Evolutionary conservation across 2,329 filamentous ascomycete species (phyloP).

Genomic region (Blastomyces parvus): DNA sequence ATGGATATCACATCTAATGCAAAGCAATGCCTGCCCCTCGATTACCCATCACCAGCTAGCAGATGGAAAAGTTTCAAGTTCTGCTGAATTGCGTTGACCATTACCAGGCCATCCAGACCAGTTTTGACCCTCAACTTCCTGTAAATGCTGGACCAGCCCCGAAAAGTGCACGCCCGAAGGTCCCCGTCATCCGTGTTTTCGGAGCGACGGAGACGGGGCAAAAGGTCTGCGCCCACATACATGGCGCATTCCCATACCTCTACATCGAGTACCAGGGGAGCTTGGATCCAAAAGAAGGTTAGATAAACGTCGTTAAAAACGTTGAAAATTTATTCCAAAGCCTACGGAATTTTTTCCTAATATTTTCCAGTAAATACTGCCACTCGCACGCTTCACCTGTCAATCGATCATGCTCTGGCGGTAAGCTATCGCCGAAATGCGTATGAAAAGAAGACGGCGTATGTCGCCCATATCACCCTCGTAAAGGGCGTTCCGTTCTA

Average conservation of each 20-base stretch:
- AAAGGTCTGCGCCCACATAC: conserved; percentile 91
- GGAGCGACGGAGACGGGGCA: conserved; percentile 90
- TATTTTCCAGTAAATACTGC: conserved; percentile 56
- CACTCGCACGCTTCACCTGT: conserved; percentile 67
- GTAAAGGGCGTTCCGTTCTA: conserved; percentile 95
- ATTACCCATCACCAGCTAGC: conserved; percentile 13
- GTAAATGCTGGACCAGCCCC: conserved; percentile 52
- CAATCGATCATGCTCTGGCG: conserved; percentile 83
- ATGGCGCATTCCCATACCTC: conserved; percentile 93
- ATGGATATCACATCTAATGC: background rate
- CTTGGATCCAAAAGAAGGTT: conserved; percentile 58
- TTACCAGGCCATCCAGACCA: conserved; percentile 72
- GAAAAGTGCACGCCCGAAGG: conserved; percentile 55
- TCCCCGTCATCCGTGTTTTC: conserved; percentile 84
- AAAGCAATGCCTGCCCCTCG: background rate
- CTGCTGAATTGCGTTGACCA: conserved; percentile 93
- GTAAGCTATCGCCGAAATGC: conserved; percentile 72
- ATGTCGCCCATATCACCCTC: conserved; percentile 81
- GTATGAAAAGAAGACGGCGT: conserved; percentile 58
- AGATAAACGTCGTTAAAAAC: conserved; percentile 20
- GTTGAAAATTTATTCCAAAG: background rate
- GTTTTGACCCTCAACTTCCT: conserved; percentile 70
- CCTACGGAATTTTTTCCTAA: conserved; percentile 12
- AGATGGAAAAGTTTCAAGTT: conserved; percentile 72
- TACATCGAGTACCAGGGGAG: conserved; percentile 75